Percentiles rank a stretch among this genome's conserved stretches.
These are phyloP conservation scores for Solanum sparsipilum DNA, from an alignment of 257 asterid genomes.

Conservation along the genomic window DNA sequence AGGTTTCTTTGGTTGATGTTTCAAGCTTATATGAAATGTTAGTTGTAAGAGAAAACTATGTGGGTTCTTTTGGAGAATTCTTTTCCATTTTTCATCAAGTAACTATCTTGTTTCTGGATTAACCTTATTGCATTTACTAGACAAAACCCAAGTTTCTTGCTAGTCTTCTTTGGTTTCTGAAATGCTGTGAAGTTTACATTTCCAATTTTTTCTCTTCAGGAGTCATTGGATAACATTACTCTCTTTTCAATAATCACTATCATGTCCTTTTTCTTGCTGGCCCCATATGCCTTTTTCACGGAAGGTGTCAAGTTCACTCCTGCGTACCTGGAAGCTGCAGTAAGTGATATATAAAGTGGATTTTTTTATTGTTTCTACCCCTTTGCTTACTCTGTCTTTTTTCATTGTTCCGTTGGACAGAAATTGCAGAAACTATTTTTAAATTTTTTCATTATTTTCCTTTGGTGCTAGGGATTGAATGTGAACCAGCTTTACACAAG, in stretches of 20 bases:
- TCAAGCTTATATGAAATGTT: background rate
- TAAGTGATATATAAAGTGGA: slow-evolving; percentile 21
- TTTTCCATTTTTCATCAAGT: background rate
- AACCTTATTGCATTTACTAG: background rate
- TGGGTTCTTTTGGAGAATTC: background rate
- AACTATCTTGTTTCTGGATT: background rate
- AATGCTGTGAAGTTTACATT: slow-evolving; percentile 8
- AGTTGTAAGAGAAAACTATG: background rate
- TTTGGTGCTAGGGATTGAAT: slow-evolving; percentile 46
- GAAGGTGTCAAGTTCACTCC: slow-evolving; percentile 66
- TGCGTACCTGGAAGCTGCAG: slow-evolving; percentile 58
- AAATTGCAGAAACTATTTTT: background rate
- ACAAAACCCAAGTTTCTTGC: background rate
- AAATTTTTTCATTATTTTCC: background rate
- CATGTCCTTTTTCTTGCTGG: slow-evolving; percentile 42
- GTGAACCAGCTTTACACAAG: slow-evolving; percentile 47
- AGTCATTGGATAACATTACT: slow-evolving; percentile 43
- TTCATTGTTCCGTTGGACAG: background rate
- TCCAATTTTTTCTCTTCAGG: slow-evolving; percentile 14
- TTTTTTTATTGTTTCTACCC: background rate
- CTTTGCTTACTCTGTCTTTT: background rate
- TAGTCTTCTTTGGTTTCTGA: background rate
- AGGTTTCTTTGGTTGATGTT: background rate
- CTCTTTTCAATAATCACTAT: slow-evolving; percentile 45
- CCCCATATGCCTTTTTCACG: slow-evolving; percentile 29